phyloP scores from a whole-genome alignment of 2,329 filamentous ascomycete genomes.

The Rutstroemia sp. region DNA sequence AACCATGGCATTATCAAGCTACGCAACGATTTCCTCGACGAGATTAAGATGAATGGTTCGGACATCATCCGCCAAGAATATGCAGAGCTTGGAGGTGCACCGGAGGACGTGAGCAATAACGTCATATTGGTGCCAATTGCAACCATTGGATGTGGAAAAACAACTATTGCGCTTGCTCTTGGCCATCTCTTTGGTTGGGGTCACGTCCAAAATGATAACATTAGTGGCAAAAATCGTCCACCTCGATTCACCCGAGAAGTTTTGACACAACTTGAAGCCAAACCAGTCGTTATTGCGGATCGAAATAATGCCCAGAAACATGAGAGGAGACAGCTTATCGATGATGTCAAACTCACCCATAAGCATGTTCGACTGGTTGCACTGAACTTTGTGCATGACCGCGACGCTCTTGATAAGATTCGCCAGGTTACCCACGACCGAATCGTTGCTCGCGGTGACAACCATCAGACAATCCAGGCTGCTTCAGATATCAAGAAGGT shows the following conservation, averaged over 20 bases:
- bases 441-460: conserved; percentile 81
- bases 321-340: conserved; percentile 81
- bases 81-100: conserved; percentile 40
- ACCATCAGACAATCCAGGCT: conserved; percentile 95
- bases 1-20: conserved; percentile 96
- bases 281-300: conserved; percentile 78
- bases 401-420: conserved; percentile 59
- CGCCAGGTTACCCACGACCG: conserved; percentile 68
- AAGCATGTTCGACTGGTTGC: conserved; percentile 68
- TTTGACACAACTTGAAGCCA: conserved; percentile 53
- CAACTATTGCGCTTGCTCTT: conserved; percentile 78
- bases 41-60: conserved; percentile 76
- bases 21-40: conserved; percentile 77
- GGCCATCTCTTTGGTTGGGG: conserved; percentile 83
- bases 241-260: conserved; percentile 69
- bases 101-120: conserved; percentile 53
- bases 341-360: conserved; percentile 61
- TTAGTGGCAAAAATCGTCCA: conserved; percentile 70
- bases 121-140: conserved; percentile 85
- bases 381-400: conserved; percentile 79
- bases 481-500: conserved; percentile 67
- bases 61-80: conserved; percentile 78
- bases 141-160: conserved; percentile 95
- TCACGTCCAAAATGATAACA: conserved; percentile 95
- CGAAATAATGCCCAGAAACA: conserved; percentile 88